Conservation (phyloP, 2,329 filamentous ascomycete genomes). For the Fusarium euwallaceae region DNA sequence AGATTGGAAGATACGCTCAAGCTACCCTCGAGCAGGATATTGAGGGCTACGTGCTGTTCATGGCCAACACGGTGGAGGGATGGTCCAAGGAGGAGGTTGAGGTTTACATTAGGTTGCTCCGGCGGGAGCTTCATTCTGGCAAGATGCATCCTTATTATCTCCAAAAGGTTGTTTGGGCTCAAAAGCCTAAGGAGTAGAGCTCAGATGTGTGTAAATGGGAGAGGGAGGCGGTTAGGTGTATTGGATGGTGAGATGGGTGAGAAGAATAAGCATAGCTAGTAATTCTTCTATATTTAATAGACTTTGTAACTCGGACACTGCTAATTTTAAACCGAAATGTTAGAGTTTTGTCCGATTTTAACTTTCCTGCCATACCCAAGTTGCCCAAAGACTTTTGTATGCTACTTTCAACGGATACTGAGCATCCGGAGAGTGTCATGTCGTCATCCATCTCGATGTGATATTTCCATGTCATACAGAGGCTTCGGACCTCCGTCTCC, state of each 20-base stretch:
- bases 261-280: neutral
- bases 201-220: neutral
- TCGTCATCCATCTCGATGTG: neutral
- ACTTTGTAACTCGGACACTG: neutral
- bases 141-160: conserved; percentile 36
- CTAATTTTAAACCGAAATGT: neutral
- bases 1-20: conserved; percentile 30
- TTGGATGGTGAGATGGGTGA: neutral
- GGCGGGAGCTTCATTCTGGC: conserved; percentile 30
- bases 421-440: neutral
- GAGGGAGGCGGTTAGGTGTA: neutral
- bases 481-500: neutral
- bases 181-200: conserved; percentile 12
- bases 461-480: neutral
- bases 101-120: conserved; percentile 36
- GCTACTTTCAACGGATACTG: neutral
- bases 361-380: neutral
- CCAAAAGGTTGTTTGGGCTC: conserved; percentile 33
- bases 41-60: conserved; percentile 37
- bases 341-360: neutral
- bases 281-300: neutral
- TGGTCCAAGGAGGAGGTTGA: conserved; percentile 38
- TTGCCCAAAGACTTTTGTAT: neutral
- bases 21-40: conserved; percentile 38
- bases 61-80: conserved; percentile 31